Evolutionary conservation across 1,284 basidiomycete genomes (phyloP), one percentile per base, ranked within the genome.

Genomic region (Fomitopsis pinicola): DNA sequence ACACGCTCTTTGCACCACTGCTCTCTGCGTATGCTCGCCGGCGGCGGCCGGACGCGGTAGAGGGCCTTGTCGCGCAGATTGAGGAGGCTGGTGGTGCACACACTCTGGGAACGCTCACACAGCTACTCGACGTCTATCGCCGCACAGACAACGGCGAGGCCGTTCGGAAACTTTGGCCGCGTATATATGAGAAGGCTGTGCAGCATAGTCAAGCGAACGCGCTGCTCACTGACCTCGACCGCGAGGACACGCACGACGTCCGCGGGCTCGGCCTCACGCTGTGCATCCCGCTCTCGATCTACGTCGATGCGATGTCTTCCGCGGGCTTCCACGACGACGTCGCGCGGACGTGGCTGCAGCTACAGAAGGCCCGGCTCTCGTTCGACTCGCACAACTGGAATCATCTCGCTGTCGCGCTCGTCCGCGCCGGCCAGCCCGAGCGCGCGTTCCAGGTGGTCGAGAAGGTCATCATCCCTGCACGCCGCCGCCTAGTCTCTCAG

Each of bases 301-400:
- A 90, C 72, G 86, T 98, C 64, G 88, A 94, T 67, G 82, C 85
- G 3, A 76, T 95, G 42, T 92, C 92, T 3, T 75, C 79, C 1
- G 83, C 82, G 0, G 90, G 89, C 1, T 73, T 77, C 42, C 88
- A 93, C 69, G 64, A 72, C 8, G 83, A 88, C 60, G 82, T 97
- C 44, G 83, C 88, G 19, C 71, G 75, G 12, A 78, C 84, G 0
- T 98, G 97, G 96, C 75, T 79, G 17, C 71, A 77, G 35, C 82
- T 93, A 54, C 82, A 85, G 63, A 66, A 76, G 6, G 74, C 80
- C n/a, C 93, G 94, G 1, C 92, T 97, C 67, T 81, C 81, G 3
- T 95, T 96, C 70, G 94, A 98, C 71, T 83, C 92, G 12, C 87
- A 91, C 68, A 98, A 98, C 75, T 99, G 94, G 91, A 98, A 98